These are phyloP conservation scores for Nicotiana tomentosiformis DNA, from an alignment of 257 asterid species.

Conservation along the genomic window DNA sequence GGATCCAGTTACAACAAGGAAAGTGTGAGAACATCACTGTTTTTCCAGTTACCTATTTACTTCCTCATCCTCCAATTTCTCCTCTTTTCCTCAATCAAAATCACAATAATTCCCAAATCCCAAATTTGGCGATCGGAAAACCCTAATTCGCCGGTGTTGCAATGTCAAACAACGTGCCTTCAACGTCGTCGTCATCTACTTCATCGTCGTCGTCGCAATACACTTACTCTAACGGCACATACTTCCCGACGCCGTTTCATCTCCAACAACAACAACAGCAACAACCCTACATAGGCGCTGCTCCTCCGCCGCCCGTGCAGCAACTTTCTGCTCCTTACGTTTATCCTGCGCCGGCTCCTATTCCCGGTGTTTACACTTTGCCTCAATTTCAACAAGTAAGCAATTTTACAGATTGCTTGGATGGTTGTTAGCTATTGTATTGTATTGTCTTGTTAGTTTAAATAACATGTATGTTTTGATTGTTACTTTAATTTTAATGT, in stretches of 20 bases:
- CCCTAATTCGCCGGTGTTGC: background rate
- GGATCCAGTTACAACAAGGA: background rate
- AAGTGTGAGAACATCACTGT: conserved; percentile 25
- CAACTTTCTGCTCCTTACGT: conserved; percentile 21
- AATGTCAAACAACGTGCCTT: conserved; percentile 14
- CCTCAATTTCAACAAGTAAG: conserved; percentile 24
- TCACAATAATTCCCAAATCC: background rate
- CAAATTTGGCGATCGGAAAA: background rate
- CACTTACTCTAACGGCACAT: conserved; percentile 57
- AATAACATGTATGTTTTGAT: too few relatives aligned
- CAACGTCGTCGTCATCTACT: conserved; percentile 45
- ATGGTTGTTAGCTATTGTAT: too few relatives aligned
- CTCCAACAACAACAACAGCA: conserved; percentile 54
- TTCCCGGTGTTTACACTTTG: conserved; percentile 16
- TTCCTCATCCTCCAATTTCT: background rate
- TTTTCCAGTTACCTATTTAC: conserved; percentile 21
- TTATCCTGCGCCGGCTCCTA: conserved; percentile 23
- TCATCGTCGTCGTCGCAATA: conserved; percentile 56
- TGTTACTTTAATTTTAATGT: too few relatives aligned
- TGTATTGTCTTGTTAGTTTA: too few relatives aligned
- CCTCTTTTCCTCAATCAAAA: background rate
- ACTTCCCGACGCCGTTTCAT: conserved; percentile 89
- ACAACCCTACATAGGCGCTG: conserved; percentile 63
- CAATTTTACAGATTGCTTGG: background rate
- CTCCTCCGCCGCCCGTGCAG: conserved; percentile 31